Conservation (phyloP, 176 grass and related monocot species). For the Oryza rufipogon region DNA sequence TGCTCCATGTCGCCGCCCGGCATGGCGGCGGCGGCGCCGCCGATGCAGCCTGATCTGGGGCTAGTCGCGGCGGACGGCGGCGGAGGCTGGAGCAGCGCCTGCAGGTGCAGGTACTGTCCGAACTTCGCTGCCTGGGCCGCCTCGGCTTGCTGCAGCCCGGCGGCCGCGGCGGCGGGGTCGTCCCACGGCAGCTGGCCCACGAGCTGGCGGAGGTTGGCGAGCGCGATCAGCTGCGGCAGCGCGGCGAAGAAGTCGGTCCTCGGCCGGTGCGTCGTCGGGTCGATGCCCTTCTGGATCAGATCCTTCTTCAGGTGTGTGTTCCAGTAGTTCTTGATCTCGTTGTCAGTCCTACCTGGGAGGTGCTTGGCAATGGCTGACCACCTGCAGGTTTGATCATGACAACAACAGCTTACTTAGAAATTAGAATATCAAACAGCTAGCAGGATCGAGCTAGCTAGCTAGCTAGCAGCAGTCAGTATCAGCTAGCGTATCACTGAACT, state of each 20-base stretch:
- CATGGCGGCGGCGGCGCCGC: constrained; percentile 46
- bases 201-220: constrained; percentile 81
- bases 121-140: constrained; percentile 63
- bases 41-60: constrained; percentile 48
- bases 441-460: neutral
- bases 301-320: constrained; percentile 99
- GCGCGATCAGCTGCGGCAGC: constrained; percentile 78
- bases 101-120: constrained; percentile 59
- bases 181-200: constrained; percentile 70
- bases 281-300: constrained; percentile 95
- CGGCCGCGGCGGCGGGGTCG: constrained; percentile 27
- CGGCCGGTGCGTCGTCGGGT: constrained; percentile 93
- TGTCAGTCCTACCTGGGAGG: constrained; percentile 78
- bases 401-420: neutral
- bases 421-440: neutral
- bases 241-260: constrained; percentile 89
- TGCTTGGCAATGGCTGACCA: constrained; percentile 90
- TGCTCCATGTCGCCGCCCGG: constrained; percentile 58
- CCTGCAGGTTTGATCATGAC: constrained; percentile 53
- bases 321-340: constrained; percentile 99
- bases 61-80: constrained; percentile 35
- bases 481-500: neutral
- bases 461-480: neutral
- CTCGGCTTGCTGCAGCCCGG: constrained; percentile 67
- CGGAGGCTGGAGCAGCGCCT: constrained; percentile 60